A percentile compares a stretch with the other conserved stretches of the same genome.
phyloP scores from a whole-genome alignment of 345 rosid species.

The Raphanus sativus region DNA sequence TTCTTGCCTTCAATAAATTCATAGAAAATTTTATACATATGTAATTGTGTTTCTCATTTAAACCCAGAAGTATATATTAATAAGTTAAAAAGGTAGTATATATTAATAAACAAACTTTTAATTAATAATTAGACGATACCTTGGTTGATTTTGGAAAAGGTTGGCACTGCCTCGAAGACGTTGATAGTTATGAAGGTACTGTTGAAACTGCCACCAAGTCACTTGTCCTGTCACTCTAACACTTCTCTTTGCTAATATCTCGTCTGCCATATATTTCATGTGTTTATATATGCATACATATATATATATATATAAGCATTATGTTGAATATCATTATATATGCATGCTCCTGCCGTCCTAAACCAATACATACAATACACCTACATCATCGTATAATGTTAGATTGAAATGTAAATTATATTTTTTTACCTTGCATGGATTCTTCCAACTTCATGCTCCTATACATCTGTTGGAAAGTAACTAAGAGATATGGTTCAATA shows the following conservation, averaged over 20 bases:
- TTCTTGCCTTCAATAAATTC: constrained; percentile 21
- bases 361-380: not conserved
- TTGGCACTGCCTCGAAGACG: constrained; percentile 34
- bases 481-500: not conserved
- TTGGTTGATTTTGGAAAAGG: constrained; percentile 28
- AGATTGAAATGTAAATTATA: not conserved
- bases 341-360: not conserved
- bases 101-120: not conserved
- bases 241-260: constrained; percentile 38
- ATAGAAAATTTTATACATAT: not conserved
- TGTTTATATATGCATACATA: not conserved
- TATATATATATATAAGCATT: not conserved
- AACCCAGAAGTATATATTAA: not conserved
- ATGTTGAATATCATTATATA: not conserved
- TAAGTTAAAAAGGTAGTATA: not conserved
- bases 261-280: constrained; percentile 32
- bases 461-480: constrained; percentile 29
- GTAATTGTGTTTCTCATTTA: not conserved
- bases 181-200: constrained; percentile 36
- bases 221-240: constrained; percentile 36
- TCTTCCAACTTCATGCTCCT: constrained; percentile 37
- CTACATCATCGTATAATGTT: not conserved
- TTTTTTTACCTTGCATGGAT: constrained; percentile 34
- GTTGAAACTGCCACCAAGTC: constrained; percentile 41
- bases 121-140: constrained; percentile 18